Evolutionary conservation across 768 basidiomycete species (phyloP).

Genomic region (Naganishia randhawae): DNA sequence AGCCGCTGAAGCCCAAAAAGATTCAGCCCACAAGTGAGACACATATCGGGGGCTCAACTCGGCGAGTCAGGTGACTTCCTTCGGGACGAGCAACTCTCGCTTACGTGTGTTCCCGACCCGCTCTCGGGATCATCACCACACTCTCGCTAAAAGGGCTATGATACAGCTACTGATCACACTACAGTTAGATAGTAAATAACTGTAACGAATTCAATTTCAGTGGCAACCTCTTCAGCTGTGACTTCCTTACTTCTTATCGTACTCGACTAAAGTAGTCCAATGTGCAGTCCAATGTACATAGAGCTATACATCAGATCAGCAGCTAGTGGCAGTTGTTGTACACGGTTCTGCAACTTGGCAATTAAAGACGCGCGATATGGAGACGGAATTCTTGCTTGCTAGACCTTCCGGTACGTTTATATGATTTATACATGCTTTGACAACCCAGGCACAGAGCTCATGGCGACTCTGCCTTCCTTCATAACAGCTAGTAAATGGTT

Average conservation of each 20-base stretch:
- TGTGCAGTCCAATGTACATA: no score
- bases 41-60: slow-evolving; percentile 13
- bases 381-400: neutral
- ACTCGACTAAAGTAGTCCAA: no score
- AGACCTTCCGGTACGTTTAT: neutral
- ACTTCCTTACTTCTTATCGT: no score
- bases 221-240: no score
- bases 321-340: no score
- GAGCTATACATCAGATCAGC: no score
- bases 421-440: slow-evolving; percentile 31
- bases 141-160: slow-evolving; percentile 22
- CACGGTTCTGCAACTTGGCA: no score
- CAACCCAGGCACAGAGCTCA: slow-evolving; percentile 33
- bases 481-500: slow-evolving; percentile 51
- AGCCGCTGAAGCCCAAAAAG: neutral
- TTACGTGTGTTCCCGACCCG: neutral
- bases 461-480: slow-evolving; percentile 46
- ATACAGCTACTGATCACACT: no score
- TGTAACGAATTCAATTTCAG: no score
- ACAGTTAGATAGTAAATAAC: no score
- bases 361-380: no score
- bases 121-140: slow-evolving; percentile 2
- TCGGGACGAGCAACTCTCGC: slow-evolving; percentile 2
- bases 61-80: slow-evolving; percentile 7
- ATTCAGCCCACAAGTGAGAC: neutral